Conservation (phyloP, 495 filamentous ascomycete genomes). For the Hypoxylon trugodes region DNA sequence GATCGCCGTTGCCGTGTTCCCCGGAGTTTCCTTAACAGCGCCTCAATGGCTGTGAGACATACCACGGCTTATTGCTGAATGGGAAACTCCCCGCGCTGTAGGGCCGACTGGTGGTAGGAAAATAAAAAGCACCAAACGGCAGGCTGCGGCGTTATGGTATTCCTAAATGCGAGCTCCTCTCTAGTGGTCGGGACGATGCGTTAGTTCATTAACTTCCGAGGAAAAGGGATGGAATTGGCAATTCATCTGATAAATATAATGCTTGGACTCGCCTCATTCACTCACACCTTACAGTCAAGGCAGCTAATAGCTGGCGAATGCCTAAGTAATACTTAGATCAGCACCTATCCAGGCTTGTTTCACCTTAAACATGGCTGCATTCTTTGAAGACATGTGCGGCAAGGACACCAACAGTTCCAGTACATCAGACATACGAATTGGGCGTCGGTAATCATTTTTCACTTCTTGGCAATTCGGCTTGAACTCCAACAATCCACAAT, state of each 20-base stretch:
- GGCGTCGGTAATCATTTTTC: background rate
- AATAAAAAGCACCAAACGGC: conserved; percentile 19
- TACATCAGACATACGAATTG: background rate
- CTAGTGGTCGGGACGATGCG: background rate
- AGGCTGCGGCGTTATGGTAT: background rate
- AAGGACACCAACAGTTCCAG: background rate
- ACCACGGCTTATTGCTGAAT: conserved; percentile 9
- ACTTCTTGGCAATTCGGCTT: conserved; percentile 4
- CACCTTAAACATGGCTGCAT: conserved; percentile 8
- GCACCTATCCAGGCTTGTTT: no score
- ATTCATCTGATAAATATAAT: conserved; percentile 2
- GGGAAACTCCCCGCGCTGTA: conserved; percentile 30
- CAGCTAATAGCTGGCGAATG: conserved; percentile 1
- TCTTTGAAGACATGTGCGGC: background rate
- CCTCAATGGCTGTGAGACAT: conserved; percentile 24
- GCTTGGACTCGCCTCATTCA: background rate
- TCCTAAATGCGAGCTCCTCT: background rate
- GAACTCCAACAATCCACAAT: background rate
- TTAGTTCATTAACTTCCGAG: conserved; percentile 23
- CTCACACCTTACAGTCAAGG: conserved; percentile 30
- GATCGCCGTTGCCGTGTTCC: conserved; percentile 21
- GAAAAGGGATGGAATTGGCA: background rate
- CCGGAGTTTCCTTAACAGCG: conserved; percentile 8
- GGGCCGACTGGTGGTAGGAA: conserved; percentile 13
- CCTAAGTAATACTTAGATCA: no score